These are phyloP conservation scores for Aureobasidium namibiae DNA, from an alignment of 2,329 filamentous ascomycete genomes.

Conservation along the genomic window DNA sequence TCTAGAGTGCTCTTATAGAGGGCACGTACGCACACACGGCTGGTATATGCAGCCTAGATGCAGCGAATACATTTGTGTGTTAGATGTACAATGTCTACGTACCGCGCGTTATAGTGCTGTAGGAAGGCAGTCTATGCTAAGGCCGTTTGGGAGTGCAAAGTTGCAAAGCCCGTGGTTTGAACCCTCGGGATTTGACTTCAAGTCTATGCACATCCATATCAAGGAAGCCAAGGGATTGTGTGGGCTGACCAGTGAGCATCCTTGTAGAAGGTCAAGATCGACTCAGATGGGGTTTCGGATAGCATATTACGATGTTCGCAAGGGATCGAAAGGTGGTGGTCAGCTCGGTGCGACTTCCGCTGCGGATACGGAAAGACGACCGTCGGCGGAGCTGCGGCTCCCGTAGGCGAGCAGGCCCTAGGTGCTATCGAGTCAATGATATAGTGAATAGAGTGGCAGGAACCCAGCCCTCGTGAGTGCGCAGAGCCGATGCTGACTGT, in stretches of 20 bases:
- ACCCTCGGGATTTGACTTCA: slow-evolving; percentile 1
- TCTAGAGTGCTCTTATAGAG: neutral
- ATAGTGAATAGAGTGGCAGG: neutral
- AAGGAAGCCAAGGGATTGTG: neutral
- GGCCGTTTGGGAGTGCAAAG: neutral
- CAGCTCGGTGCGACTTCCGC: neutral
- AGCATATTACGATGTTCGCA: neutral
- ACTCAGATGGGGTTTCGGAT: neutral
- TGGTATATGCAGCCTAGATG: neutral
- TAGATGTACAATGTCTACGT: neutral
- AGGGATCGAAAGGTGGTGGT: neutral
- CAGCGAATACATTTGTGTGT: neutral
- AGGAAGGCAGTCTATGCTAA: neutral
- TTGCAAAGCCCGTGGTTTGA: neutral
- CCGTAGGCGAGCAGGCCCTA: neutral
- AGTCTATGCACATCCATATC: neutral
- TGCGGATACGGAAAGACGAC: neutral
- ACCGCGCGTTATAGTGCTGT: neutral
- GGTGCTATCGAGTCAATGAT: neutral
- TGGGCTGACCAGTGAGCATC: neutral
- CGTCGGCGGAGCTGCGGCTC: neutral
- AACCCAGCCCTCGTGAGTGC: neutral
- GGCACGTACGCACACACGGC: neutral
- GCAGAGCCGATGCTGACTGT: neutral
- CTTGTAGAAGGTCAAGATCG: neutral